Evolutionary conservation across 108 stramenopile genomes (phyloP), one percentile per base, ranked within the genome.

Genomic region (Hondaea fermentalgiana): DNA sequence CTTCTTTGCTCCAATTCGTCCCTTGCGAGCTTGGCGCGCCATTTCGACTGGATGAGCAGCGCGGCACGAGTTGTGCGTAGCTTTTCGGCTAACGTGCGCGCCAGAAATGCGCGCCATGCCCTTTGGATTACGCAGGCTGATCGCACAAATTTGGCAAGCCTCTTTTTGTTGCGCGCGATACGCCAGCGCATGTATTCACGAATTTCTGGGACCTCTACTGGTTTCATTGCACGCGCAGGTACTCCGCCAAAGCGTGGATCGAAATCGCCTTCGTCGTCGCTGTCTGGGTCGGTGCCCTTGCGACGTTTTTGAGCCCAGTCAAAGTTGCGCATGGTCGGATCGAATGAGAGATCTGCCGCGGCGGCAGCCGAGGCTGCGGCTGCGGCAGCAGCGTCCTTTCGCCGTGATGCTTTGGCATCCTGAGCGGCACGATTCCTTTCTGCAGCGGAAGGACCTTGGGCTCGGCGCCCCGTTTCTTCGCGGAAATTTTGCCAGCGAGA

Each of bases 131-230:
- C 60, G 16, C 44, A 44, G 21, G 95, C 96, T 6, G 95, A 94
- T 5, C 72, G 76, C 49, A 96, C 95, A 17, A 97, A 87, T 21
- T 92, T 90, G 19, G 90, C 89, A 57, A 96, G 91, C 10, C 96
- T 92, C 92, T 95, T 96, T 72, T 93, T 93, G 72, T 97, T 96
- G 16, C 96, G 90, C 88, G 91, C 92, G 47, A 97, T 88, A 49
- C 96, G 93, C 96, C 96, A 97, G 10, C 89, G 87, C 96, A 97
- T 97, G 94, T 95, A 96, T 90, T 97, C 96, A 23, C 94, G 91
- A 55, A 96, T 94, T 91, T 96, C 96, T 16, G 96, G 96, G 59
- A 93, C 94, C 14, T 93, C 93, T 69, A 94, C 92, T 4, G 94
- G 92, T 87, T 93, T 89, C 55, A 93, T 89, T 43, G 92, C 64